Base-by-base conservation (phyloP, 441 rosid genomes). In the Croton laevigatus region DNA sequence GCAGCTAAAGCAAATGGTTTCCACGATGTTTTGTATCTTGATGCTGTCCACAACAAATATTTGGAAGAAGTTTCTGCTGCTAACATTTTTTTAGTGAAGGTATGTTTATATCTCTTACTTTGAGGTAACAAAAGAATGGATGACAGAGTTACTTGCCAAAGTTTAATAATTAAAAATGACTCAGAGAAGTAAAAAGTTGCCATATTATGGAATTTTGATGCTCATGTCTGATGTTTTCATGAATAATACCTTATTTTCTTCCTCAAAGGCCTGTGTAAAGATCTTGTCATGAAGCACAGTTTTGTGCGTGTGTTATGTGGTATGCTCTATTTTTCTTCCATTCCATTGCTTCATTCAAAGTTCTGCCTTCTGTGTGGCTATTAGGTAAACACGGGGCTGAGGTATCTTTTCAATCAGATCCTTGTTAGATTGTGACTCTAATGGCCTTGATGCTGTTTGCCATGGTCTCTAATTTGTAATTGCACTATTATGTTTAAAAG, bases 51-150 rank as follows among this genome's bases (percentile, higher is more conserved):
- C n/a, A 78, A 78, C 20, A 78, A 72, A 66, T 76, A 81, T 62
- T 57, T 82, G 16, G 88, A 84, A 75, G 79, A 76, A 76, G 68
- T 71, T 58, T 80, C 85, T 8, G 59, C 80, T 0, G 76, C 81
- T 68, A 81, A 80, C 65, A 64, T 80, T 27, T 84, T 84, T 66
- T 16, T 66, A 4, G 78, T 84, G 58, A 84, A 82, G 85, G 88
- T 81, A 71, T 9, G 53, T 1, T 2, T 37, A 27, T 13, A 54
- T 19, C 57, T 51, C 38, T 57, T 12, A 27, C 10, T 16, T 23
- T 27, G 16, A 27, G 5, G 38, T 57, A 4, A 27, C 9, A 57
- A 7, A 32, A 5, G 16, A 5, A 36, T 37, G 23, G 44, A 40
- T 40, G 44, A 40, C 44, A 40, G 7, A 40, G 44, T 40, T 40